Base-by-base conservation (phyloP, 768 basidiomycete genomes). In the Lentinula boryana region DNA sequence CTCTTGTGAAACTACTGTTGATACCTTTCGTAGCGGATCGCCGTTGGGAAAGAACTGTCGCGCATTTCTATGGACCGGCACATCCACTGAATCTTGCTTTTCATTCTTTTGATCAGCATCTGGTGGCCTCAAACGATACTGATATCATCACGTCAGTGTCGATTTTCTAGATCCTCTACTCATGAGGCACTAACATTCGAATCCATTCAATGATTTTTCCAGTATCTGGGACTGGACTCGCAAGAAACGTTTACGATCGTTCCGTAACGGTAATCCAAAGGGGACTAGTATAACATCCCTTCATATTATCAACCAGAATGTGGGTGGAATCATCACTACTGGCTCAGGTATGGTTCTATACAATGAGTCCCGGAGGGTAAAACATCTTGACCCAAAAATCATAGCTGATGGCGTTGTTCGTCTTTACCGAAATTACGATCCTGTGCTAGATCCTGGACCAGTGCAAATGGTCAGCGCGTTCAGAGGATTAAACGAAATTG, bases 201-300 rank as follows among this genome's bases (percentile, higher is more conserved):
- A 56, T 13, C 9, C 9, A 38, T 38, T 5, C 13, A 8, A 8
- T 38, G 9, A 38, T 8, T 8, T 13, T 5, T 65, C 41, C 62
- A 98, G 95, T 63, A 88, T 98, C 13, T 98, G 91, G 87, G 95
- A 99, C 67, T 98, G 96, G 96, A 85, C 90, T 54, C 83, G 83
- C 55, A 84, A 87, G 56, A 87, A 84, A 66, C 84, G 87, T 31
- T 69, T 98, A 59, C 88, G 86, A 62, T 81, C 85, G 60, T 98
- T 98, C 76, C 88, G 84, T 68, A 98, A 98, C 66, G 93, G 92
- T 51, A 95, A 95, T 69, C 83, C 88, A 1, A 78, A 76, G 59
- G 89, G 89, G 38, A 90, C 89, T 4, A 88, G 84, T 58, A 91
- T 98, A 60, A 95, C 97, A 0, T 87, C 91, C 2, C 74, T 98